Conservation (phyloP, 345 rosid species). For the Linum usitatissimum region DNA sequence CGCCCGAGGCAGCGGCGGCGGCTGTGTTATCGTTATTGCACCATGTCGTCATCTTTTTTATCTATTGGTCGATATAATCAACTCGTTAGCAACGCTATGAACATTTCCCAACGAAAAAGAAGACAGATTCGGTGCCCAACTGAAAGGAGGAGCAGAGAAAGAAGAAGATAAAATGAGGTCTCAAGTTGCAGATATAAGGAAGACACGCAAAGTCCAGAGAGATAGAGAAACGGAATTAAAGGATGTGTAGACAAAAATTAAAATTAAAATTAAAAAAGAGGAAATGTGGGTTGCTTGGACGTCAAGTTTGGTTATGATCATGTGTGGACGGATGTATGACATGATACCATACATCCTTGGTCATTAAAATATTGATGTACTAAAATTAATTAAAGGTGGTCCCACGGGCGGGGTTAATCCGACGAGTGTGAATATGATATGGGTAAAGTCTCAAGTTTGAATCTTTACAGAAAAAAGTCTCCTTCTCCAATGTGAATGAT, state of each 20-base stretch:
- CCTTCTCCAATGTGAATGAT: too few species aligned
- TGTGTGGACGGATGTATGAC: conserved; percentile 29
- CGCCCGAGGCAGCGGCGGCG: not conserved
- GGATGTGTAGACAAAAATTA: conserved; percentile 4
- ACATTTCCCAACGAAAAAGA: too few species aligned
- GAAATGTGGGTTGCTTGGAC: conserved; percentile 54
- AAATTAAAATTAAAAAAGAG: not conserved
- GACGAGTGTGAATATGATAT: too few species aligned
- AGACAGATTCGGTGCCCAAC: too few species aligned
- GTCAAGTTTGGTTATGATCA: conserved; percentile 48
- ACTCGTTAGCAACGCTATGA: conserved; percentile 1
- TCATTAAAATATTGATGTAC: too few species aligned
- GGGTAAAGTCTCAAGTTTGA: too few species aligned
- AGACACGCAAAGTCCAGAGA: not conserved
- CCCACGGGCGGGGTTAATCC: too few species aligned
- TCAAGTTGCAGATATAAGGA: not conserved
- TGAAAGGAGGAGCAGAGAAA: too few species aligned
- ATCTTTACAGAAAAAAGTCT: too few species aligned
- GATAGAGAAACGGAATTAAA: conserved; percentile 14
- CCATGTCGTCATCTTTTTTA: conserved; percentile 1
- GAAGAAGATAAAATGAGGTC: not conserved
- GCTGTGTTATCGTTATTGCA: too few species aligned
- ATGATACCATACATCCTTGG: conserved; percentile 3
- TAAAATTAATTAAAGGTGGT: too few species aligned
- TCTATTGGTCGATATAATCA: not conserved